Base-by-base conservation (phyloP, 108 stramenopile genomes). In the Nitzschia putrida region DNA sequence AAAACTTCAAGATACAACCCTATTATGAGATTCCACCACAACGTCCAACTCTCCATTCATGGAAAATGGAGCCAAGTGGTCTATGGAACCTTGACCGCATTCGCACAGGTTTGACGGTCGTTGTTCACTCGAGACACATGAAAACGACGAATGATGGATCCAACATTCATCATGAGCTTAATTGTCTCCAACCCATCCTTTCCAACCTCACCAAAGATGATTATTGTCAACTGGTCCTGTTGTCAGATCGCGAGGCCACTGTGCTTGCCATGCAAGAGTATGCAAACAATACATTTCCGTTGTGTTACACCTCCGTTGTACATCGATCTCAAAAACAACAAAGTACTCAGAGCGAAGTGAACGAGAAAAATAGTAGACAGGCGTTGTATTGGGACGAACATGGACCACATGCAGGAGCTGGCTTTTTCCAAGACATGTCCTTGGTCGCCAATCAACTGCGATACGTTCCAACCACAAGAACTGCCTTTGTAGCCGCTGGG, bases 341-440 rank as follows among this genome's bases (percentile, higher is more conserved):
- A n/a, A n/a, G n/a, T n/a, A n/a, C n/a, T n/a, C n/a, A n/a, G n/a
- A n/a, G n/a, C n/a, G n/a, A n/a, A n/a, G n/a, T n/a, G n/a, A n/a
- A n/a, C n/a, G n/a, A n/a, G n/a, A n/a, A n/a, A n/a, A n/a, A n/a
- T n/a, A n/a, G n/a, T n/a, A n/a, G n/a, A n/a, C n/a, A n/a, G n/a
- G n/a, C n/a, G n/a, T n/a, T n/a, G n/a, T n/a, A n/a, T n/a, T n/a
- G n/a, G n/a, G n/a, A n/a, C n/a, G 71, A 72, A 64, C 71, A 72
- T 55, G 71, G 71, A 0, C 52, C 61, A 25, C 64, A 25, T 40
- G 50, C 71, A 22, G 71, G 61, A 10, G 4, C 39, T 22, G 71
- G 71, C 44, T 72, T 64, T 40, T 72, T 50, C 34, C 71, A 72
- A 43, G 71, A 72, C 25, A 41, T 72, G 61, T 52, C 29, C 29